Evolutionary conservation across 2,329 filamentous ascomycete genomes (phyloP).

Genomic region (Mycosphaerella sp.): DNA sequence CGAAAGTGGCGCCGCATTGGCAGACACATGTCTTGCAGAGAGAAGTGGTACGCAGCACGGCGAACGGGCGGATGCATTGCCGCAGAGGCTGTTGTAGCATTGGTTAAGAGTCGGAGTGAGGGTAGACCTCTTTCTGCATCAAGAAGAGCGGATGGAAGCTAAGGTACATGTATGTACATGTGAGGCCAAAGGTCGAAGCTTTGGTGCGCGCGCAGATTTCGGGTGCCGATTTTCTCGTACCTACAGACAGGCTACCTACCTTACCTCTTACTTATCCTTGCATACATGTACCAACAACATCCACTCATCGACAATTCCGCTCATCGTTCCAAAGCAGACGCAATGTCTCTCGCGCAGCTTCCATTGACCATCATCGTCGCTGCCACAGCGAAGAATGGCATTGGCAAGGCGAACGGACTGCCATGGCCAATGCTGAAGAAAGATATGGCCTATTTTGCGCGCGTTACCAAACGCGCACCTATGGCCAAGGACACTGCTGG

Average conservation of each 20-base stretch:
- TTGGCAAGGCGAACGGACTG: conserved; percentile 69
- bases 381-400: conserved; percentile 82
- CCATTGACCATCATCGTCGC: conserved; percentile 82
- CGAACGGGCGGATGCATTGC: conserved; percentile 9
- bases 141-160: not conserved
- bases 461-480: conserved; percentile 70
- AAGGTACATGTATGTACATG: no score
- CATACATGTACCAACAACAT: not conserved
- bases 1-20: conserved; percentile 14
- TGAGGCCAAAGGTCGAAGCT: no score
- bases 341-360: conserved; percentile 28
- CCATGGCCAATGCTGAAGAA: conserved; percentile 85
- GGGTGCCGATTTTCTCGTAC: not conserved
- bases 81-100: conserved; percentile 21
- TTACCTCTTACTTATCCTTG: not conserved
- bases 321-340: conserved; percentile 19
- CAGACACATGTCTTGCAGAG: conserved; percentile 20
- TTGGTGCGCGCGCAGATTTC: not conserved
- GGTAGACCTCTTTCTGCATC: conserved; percentile 4
- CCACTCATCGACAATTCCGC: not conserved
- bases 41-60: not conserved
- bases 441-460: conserved; percentile 93
- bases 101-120: not conserved
- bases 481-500: conserved; percentile 40
- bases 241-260: not conserved